Evolutionary conservation across 2,329 filamentous ascomycete species (phyloP).

Genomic region (Pezicula rhizophila): DNA sequence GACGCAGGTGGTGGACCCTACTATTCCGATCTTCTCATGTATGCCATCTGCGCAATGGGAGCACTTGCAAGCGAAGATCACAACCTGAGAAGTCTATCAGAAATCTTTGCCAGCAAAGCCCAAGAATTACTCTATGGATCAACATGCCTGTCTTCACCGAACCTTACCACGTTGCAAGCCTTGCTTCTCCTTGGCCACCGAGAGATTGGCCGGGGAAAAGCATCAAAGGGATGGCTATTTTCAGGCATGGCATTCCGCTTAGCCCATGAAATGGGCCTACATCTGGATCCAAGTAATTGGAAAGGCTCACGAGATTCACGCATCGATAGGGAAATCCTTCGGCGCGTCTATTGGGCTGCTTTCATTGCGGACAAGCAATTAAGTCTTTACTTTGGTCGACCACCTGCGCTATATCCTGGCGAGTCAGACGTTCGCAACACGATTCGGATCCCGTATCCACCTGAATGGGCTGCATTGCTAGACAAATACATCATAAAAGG

Average conservation of each 20-base stretch:
- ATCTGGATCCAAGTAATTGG: constrained; percentile 46
- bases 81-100: constrained; percentile 30
- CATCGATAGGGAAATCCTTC: constrained; percentile 40
- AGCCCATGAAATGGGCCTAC: constrained; percentile 46
- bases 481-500: constrained; percentile 41
- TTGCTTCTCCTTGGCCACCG: constrained; percentile 39
- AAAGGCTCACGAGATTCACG: constrained; percentile 32
- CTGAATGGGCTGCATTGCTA: constrained; percentile 40
- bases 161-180: constrained; percentile 41
- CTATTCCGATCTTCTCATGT: constrained; percentile 44
- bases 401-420: constrained; percentile 42
- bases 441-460: constrained; percentile 41
- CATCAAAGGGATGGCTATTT: constrained; percentile 45
- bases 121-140: constrained; percentile 37
- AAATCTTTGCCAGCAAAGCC: constrained; percentile 38
- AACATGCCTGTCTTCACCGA: constrained; percentile 36
- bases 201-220: constrained; percentile 40
- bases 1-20: constrained; percentile 39
- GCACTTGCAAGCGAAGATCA: constrained; percentile 39
- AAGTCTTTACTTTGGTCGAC: constrained; percentile 44
- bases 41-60: constrained; percentile 42
- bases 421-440: constrained; percentile 44
- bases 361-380: constrained; percentile 46
- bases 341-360: constrained; percentile 44
- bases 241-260: constrained; percentile 47